Evolutionary conservation across 2,329 filamentous ascomycete species (phyloP).

Genomic region (Neophaeococcomyces aloes): DNA sequence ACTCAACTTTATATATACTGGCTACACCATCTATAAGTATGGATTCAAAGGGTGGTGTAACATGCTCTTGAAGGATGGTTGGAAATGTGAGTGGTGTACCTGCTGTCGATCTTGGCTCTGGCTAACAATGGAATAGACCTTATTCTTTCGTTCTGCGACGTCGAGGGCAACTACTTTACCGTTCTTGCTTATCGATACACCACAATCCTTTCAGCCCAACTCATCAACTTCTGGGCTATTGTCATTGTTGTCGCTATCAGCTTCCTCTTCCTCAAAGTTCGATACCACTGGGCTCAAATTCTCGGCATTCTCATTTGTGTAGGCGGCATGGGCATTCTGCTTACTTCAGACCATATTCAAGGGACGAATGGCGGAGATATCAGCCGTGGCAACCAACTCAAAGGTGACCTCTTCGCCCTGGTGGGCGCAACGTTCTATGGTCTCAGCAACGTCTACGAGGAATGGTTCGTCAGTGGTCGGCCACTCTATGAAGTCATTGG

Average conservation of each 20-base stretch:
- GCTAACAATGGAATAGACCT: constrained; percentile 43
- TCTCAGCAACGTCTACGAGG: constrained; percentile 80
- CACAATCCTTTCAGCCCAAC: constrained; percentile 81
- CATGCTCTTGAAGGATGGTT: constrained; percentile 61
- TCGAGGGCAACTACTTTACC: constrained; percentile 96
- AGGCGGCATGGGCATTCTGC: constrained; percentile 77
- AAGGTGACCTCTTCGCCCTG: constrained; percentile 86
- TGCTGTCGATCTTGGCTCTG: not conserved
- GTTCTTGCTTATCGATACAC: constrained; percentile 89
- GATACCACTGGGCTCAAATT: constrained; percentile 81
- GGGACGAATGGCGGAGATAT: constrained; percentile 55
- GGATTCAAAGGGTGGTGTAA: constrained; percentile 60
- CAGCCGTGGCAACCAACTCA: constrained; percentile 56
- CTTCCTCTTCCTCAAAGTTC: constrained; percentile 70
- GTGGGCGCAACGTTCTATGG: constrained; percentile 87
- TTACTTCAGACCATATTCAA: constrained; percentile 74
- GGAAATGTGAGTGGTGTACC: constrained; percentile 54
- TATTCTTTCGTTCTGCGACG: constrained; percentile 84
- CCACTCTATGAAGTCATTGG: constrained; percentile 89
- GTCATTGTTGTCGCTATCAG: constrained; percentile 81
- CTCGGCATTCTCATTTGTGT: constrained; percentile 80
- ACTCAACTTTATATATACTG: constrained; percentile 70
- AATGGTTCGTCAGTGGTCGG: constrained; percentile 79
- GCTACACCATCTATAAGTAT: constrained; percentile 67
- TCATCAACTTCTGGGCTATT: constrained; percentile 98